phyloP scores from a whole-genome alignment of 23 red algal genomes.

The Gracilaria gracilis region DNA sequence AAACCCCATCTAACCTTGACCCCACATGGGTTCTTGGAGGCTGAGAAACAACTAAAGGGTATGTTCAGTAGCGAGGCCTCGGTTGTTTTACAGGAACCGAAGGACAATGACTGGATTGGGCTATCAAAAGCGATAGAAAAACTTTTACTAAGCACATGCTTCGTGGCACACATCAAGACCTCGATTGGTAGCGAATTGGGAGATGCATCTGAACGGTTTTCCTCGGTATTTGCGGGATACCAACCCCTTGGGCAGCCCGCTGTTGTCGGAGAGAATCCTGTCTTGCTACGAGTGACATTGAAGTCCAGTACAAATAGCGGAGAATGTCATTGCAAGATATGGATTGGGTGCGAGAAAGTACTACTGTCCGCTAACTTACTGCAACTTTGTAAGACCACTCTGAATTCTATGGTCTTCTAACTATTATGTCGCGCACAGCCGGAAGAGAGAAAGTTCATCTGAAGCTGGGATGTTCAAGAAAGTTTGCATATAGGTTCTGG shows the following conservation, averaged over 20 bases:
- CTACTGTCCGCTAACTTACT: constrained; percentile 59
- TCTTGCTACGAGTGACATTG: constrained; percentile 44
- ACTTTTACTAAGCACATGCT: constrained; percentile 33
- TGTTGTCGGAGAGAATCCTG: neutral
- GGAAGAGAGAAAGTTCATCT: too few species aligned
- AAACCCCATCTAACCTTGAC: constrained; percentile 36
- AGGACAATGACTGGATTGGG: constrained; percentile 59
- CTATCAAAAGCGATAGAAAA: constrained; percentile 36
- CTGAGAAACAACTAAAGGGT: constrained; percentile 44
- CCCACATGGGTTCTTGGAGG: constrained; percentile 36
- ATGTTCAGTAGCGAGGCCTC: constrained; percentile 55
- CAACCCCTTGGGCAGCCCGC: neutral
- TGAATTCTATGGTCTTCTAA: neutral
- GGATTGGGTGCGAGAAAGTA: constrained; percentile 65
- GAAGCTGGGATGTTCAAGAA: too few species aligned
- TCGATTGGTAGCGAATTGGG: constrained; percentile 43
- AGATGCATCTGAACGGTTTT: constrained; percentile 40
- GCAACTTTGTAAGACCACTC: constrained; percentile 32
- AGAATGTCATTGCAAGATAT: constrained; percentile 45
- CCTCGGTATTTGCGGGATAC: constrained; percentile 52
- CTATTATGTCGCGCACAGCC: too few species aligned
- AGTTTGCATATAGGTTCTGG: too few species aligned
- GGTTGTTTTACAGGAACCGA: constrained; percentile 12
- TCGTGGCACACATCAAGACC: constrained; percentile 63
- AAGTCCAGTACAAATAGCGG: neutral